Base-by-base conservation (phyloP, 2,329 filamentous ascomycete species). In the Calonectria fujianensis region DNA sequence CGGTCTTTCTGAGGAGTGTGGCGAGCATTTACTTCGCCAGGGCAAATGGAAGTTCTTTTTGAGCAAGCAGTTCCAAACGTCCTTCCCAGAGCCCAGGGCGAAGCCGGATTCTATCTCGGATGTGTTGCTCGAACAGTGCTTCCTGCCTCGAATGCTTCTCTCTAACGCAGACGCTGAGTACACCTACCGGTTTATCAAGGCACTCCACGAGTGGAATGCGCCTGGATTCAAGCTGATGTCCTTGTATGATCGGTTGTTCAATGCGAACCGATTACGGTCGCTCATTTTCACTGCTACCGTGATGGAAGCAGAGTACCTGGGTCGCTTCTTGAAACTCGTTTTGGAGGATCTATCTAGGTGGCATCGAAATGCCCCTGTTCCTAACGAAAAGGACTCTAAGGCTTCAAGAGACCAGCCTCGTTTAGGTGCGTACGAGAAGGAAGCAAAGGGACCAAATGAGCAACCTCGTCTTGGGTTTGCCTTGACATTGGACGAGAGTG, bases 271-370 rank as follows among this genome's bases (percentile, higher is more conserved):
- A 72, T 88, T 98, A 24, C 92, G 94, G 2, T 90, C 93, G 11
- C 90, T 98, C 66, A 95, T 99, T 72, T 98, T 98, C 83, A 93
- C 94, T 63, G 97, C 94, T 83, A 98, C 96, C 0, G 93, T 96
- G 31, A 93, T 95, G 70, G 97, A 99, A 85, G 95, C 96, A 0
- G 95, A 98, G 83, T 95, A 98, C 78, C 88, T 99, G n/a, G 97
- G 96, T 16, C 94, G 95, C 31, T 98, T 99, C 84, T 86, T 99
- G 70, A 95, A 94, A 81, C 93, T 96, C 75, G 88, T 97, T 2
- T 87, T 99, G 14, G 91, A 93, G 74, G 95, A 98, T 78, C 89
- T 99, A 24, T 90, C 93, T 10, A 88, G 89, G 67, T 99, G 97
- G 97, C 97, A 98, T 84, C 90, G 91, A 31, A 93, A 95, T 82